Base-by-base conservation (phyloP, 768 basidiomycete genomes). In the Dioszegia crocea region DNA sequence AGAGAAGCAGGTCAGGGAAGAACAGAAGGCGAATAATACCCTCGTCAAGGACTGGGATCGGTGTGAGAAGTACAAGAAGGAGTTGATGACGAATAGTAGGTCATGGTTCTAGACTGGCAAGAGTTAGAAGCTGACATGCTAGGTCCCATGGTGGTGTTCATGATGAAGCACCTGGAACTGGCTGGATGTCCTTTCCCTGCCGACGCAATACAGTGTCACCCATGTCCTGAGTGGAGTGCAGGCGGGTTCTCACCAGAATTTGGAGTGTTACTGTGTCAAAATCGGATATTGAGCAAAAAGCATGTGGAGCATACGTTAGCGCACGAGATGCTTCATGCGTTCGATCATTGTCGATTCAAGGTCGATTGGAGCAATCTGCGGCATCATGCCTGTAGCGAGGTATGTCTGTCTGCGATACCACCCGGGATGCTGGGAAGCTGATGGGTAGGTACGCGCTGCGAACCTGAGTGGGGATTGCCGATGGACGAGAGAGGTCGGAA, bases 381-480 rank as follows among this genome's bases (percentile, higher is more conserved):
- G 58, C 92, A 96, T 79, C 91, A 96, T 74, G 96, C 94, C 2
- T 99, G 96, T 76, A 91, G 88, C 70, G 94, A 98, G 84, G 94
- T 94, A 64, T 68, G 85, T 33, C 6, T 66, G 19, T n/a, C 8
- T 2, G 29, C 14, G 45, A 23, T 5, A 33, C 6, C 6, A 14
- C 39, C 4, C 31, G 17, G 17, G 12, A 23, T 3, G 49, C 16
- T 14, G n/a, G n/a, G 21, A 38, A 51, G 52, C 36, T 43, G 38
- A 60, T 16, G n/a, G 14, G 10, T 73, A 98, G 94, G 96, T 99
- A 73, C 86, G 96, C 43, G 93, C 96, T 0, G 94, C 91, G 62
- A 94, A 85, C 75, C 77, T 98, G 49, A 89, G 89, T 63, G 93
- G 94, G 8, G 94, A 98, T 77, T 99, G 96, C 77, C 82, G 84